Conservation (phyloP, 495 filamentous ascomycete genomes). For the Penicillium taxi region DNA sequence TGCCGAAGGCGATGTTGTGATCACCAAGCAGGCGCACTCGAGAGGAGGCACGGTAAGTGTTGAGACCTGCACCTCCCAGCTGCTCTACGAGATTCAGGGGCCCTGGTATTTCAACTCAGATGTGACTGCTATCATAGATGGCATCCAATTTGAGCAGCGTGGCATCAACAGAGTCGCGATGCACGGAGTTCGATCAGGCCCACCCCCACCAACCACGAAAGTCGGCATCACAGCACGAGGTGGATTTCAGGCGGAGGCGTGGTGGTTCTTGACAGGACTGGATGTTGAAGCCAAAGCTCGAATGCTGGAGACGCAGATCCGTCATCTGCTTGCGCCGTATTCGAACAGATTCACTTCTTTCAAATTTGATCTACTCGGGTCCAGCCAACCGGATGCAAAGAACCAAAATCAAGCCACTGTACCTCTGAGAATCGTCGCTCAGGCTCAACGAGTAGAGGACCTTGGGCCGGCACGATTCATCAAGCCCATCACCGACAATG, state of each 20-base stretch:
- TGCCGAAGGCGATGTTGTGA: constrained; percentile 37
- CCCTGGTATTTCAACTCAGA: constrained; percentile 50
- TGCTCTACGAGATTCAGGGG: constrained; percentile 56
- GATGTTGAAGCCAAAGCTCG: constrained; percentile 41
- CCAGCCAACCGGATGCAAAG: constrained; percentile 18
- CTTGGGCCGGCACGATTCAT: constrained; percentile 27
- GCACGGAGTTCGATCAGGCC: constrained; percentile 22
- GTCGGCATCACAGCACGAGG: constrained; percentile 44
- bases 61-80: constrained; percentile 46
- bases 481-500: constrained; percentile 32
- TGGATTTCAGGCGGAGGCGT: constrained; percentile 41
- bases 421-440: constrained; percentile 31
- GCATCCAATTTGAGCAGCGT: constrained; percentile 40
- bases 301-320: constrained; percentile 33
- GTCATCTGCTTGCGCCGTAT: constrained; percentile 14
- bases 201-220: constrained; percentile 49
- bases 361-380: constrained; percentile 30
- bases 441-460: constrained; percentile 28
- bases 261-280: constrained; percentile 36
- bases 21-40: constrained; percentile 34
- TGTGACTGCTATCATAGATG: constrained; percentile 45
- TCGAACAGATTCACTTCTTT: constrained; percentile 20
- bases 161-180: constrained; percentile 29
- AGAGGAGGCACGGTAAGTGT: constrained; percentile 35
- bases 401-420: constrained; percentile 34